These are phyloP conservation scores for Clausena lansium DNA, from an alignment of 345 rosid species.

Conservation along the genomic window DNA sequence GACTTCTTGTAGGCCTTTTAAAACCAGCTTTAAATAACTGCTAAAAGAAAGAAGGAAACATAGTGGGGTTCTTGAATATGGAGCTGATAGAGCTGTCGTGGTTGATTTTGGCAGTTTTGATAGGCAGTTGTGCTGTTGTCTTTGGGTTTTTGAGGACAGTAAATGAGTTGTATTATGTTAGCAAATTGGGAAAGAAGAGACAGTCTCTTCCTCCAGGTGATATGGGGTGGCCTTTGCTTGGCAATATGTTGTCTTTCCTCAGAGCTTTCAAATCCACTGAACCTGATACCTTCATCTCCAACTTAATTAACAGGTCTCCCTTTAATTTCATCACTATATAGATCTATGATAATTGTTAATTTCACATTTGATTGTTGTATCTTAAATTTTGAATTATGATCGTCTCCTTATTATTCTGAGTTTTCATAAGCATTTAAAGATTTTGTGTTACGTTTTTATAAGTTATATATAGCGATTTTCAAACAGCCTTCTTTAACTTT, in stretches of 20 bases:
- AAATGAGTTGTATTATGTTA: conserved; percentile 36
- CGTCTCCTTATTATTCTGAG: too few relatives aligned
- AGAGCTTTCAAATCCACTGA: conserved; percentile 41
- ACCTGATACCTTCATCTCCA: conserved; percentile 37
- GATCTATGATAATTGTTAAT: neutral
- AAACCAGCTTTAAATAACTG: too few relatives aligned
- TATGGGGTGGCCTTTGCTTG: conserved; percentile 45
- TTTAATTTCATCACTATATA: neutral
- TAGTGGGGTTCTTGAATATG: neutral
- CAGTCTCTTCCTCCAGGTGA: conserved; percentile 45
- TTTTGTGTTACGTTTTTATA: too few relatives aligned
- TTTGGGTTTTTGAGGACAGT: conserved; percentile 29
- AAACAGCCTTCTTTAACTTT: too few relatives aligned
- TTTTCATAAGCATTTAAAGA: too few relatives aligned
- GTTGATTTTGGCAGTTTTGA: conserved; percentile 8
- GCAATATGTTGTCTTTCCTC: conserved; percentile 46
- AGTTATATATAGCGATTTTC: too few relatives aligned
- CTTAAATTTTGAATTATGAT: neutral
- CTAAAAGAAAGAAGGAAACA: too few relatives aligned
- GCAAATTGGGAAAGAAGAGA: conserved; percentile 34
- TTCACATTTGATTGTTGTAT: neutral
- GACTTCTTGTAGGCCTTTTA: too few relatives aligned
- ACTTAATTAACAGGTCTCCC: conserved; percentile 28
- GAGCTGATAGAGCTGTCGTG: neutral
- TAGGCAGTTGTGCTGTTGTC: neutral